Evolutionary conservation across 306 rosid species (phyloP).

Genomic region (Gynostemma pentaphyllum): DNA sequence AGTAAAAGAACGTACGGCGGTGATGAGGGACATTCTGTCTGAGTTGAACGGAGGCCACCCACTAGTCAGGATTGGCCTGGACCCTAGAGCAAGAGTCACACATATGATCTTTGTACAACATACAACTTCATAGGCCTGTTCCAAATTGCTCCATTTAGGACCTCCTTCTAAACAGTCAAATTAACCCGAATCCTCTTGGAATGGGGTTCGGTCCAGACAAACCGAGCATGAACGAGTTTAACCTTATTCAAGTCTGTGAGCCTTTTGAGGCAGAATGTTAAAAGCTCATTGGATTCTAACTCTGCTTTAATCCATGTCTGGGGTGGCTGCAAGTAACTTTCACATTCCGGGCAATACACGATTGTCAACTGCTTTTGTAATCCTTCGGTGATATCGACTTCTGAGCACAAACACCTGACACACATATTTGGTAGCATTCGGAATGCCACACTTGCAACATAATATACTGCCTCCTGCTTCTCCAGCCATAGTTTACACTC

Average conservation of each 20-base stretch:
- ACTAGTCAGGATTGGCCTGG: constrained; percentile 62
- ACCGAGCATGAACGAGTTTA: constrained; percentile 35
- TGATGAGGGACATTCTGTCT: constrained; percentile 57
- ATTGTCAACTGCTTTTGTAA: constrained; percentile 38
- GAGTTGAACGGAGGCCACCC: constrained; percentile 68
- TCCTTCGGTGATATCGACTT: constrained; percentile 60
- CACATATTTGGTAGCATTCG: constrained; percentile 67
- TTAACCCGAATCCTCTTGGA: constrained; percentile 54
- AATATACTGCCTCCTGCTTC: constrained; percentile 41
- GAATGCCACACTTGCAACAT: constrained; percentile 63
- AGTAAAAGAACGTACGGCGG: constrained; percentile 47
- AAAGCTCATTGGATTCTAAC: constrained; percentile 43
- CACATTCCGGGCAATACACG: constrained; percentile 49
- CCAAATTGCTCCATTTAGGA: constrained; percentile 44
- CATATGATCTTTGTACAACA: constrained; percentile 47
- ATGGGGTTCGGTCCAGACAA: constrained; percentile 53
- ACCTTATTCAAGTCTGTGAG: constrained; percentile 38
- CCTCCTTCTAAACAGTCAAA: constrained; percentile 54
- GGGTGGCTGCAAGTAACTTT: constrained; percentile 56
- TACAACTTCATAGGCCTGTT: constrained; percentile 43
- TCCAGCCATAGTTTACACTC: constrained; percentile 28
- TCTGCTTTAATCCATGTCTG: constrained; percentile 52
- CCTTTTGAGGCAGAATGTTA: constrained; percentile 50
- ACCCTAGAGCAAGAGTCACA: constrained; percentile 54
- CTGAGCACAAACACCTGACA: constrained; percentile 52